These are phyloP conservation scores for Trypanosoma platydactyli DNA, from an alignment of 208 protist genomes.

Conservation along the genomic window DNA sequence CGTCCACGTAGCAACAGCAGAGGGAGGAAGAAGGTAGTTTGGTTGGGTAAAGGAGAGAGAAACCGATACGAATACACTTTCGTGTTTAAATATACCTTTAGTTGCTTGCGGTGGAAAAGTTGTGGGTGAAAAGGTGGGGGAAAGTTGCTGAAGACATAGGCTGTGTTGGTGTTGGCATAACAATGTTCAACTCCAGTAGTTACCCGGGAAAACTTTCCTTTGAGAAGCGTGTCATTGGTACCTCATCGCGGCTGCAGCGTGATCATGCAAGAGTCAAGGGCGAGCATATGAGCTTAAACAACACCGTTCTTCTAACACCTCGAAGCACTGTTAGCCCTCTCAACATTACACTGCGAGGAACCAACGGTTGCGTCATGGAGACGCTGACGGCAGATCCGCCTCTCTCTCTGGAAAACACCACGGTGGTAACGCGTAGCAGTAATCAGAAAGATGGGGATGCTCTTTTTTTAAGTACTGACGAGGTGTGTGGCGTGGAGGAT, in stretches of 20 bases:
- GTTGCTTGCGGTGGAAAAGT: no score
- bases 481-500: neutral
- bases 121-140: neutral
- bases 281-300: neutral
- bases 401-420: neutral
- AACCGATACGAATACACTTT: neutral
- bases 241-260: conserved; percentile 5
- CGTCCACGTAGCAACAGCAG: neutral
- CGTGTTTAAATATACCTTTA: no score
- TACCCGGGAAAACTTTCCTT: conserved; percentile 14
- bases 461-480: neutral
- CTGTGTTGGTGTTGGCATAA: neutral
- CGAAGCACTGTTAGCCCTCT: neutral
- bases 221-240: conserved; percentile 30
- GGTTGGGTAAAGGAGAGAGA: neutral
- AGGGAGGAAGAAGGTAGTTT: neutral
- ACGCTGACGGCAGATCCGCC: conserved; percentile 21
- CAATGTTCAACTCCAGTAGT: conserved; percentile 10
- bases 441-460: neutral
- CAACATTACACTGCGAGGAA: neutral
- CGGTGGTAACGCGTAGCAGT: neutral
- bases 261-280: neutral
- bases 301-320: neutral
- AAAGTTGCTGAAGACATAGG: neutral
- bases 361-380: conserved; percentile 13